Evolutionary conservation across 805 yeast genomes (phyloP).

Genomic region (Debaryomyces hansenii): DNA sequence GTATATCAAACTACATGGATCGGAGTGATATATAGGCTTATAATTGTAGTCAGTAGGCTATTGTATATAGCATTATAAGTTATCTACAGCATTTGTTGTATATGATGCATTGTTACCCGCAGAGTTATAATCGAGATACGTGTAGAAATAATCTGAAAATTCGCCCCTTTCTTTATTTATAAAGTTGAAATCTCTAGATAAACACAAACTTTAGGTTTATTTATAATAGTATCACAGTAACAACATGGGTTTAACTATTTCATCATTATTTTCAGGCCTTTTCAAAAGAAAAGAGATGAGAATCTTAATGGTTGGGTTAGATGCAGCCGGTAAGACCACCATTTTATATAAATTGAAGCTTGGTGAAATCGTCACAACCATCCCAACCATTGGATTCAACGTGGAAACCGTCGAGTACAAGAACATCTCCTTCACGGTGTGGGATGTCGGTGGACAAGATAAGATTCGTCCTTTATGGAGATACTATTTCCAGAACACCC

Average conservation of each 20-base stretch:
- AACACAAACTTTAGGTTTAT: neutral
- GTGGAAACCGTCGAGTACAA: constrained; percentile 97
- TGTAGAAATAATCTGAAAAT: constrained; percentile 1
- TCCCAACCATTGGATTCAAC: constrained; percentile 96
- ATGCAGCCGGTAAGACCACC: constrained; percentile 98
- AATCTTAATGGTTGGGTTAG: constrained; percentile 96
- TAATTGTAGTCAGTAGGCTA: neutral
- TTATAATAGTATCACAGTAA: neutral
- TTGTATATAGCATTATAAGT: neutral
- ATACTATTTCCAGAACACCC: constrained; percentile 98
- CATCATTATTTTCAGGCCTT: constrained; percentile 91
- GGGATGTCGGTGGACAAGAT: constrained; percentile 99
- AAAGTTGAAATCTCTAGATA: neutral
- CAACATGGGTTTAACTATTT: constrained; percentile 89
- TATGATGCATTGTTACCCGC: constrained; percentile 2
- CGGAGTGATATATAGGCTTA: too few relatives aligned
- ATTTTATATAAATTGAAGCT: constrained; percentile 90
- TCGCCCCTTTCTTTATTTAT: constrained; percentile 2
- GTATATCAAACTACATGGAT: too few relatives aligned
- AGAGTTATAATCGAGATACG: constrained; percentile 1
- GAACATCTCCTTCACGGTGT: constrained; percentile 93
- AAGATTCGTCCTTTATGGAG: constrained; percentile 99
- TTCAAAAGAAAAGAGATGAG: constrained; percentile 98
- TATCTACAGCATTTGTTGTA: too few relatives aligned
- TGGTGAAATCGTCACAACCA: constrained; percentile 94